Evolutionary conservation across 495 filamentous ascomycete species (phyloP).

Genomic region (Neohortaea acidophila): DNA sequence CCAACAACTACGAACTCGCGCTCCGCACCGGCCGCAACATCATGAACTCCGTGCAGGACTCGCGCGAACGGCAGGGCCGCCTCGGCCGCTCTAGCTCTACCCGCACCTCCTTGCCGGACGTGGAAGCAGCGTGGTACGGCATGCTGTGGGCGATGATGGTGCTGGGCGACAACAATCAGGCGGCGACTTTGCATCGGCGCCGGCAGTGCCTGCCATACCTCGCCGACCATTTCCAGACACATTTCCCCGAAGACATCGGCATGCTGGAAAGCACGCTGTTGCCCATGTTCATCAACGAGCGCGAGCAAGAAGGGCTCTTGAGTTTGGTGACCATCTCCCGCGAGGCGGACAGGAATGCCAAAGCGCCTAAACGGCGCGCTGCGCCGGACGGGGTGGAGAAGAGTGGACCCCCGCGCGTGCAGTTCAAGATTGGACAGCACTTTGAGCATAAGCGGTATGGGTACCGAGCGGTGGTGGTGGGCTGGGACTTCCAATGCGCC

Average conservation of each 20-base stretch:
- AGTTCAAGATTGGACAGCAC: conserved; percentile 65
- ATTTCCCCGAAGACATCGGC: conserved; percentile 47
- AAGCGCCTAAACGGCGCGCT: conserved; percentile 36
- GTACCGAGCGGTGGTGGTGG: conserved; percentile 67
- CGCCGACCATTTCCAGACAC: conserved; percentile 46
- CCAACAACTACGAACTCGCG: conserved; percentile 48
- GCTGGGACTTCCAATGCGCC: conserved; percentile 57
- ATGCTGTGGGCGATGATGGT: conserved; percentile 67
- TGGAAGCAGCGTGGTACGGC: conserved; percentile 57
- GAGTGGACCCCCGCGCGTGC: no score
- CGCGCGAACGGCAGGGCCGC: conserved; percentile 13
- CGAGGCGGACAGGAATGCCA: conserved; percentile 25
- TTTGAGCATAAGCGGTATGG: conserved; percentile 70
- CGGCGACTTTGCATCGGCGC: conserved; percentile 32
- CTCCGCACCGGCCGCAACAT: conserved; percentile 72
- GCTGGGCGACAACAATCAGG: conserved; percentile 25
- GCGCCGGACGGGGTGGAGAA: conserved; percentile 22
- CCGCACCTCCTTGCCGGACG: conserved; percentile 27
- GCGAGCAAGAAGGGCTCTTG: conserved; percentile 36
- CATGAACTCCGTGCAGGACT: conserved; percentile 38
- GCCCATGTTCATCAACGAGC: conserved; percentile 39
- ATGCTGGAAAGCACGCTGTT: conserved; percentile 49
- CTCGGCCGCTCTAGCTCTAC: neutral
- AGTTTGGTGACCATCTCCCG: conserved; percentile 7
- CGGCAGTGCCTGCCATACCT: conserved; percentile 51